Conservation (phyloP, 495 filamentous ascomycete genomes). For the Penicillium cinerascens region DNA sequence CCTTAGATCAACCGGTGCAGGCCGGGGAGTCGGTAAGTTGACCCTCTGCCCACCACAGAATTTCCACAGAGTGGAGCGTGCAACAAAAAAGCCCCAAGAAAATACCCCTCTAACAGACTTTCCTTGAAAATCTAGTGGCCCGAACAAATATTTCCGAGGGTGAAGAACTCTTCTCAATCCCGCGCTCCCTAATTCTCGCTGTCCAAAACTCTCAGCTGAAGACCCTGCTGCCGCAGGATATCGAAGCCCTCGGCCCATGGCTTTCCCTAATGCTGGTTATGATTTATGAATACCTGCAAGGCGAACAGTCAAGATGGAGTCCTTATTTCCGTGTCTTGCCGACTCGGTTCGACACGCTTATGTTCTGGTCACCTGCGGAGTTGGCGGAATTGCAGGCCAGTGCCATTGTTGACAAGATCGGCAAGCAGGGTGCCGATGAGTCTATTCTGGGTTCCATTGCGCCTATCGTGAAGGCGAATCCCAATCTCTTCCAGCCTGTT, state of each 20-base stretch:
- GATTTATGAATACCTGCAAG: slow-evolving; percentile 69
- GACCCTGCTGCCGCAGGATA: slow-evolving; percentile 39
- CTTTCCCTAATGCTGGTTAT: slow-evolving; percentile 71
- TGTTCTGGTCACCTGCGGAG: slow-evolving; percentile 81
- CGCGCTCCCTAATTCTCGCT: slow-evolving; percentile 52
- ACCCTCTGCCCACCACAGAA: slow-evolving; percentile 19
- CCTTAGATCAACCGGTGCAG: slow-evolving; percentile 47
- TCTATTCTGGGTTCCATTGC: slow-evolving; percentile 61
- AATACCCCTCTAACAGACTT: slow-evolving; percentile 20
- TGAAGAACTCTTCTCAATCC: slow-evolving; percentile 64
- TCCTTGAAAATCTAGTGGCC: slow-evolving; percentile 46
- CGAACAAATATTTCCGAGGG: slow-evolving; percentile 53
- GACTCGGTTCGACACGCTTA: slow-evolving; percentile 74
- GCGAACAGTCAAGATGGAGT: slow-evolving; percentile 64
- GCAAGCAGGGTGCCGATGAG: slow-evolving; percentile 65
- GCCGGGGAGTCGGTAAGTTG: slow-evolving; percentile 59
- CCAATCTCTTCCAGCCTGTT: slow-evolving; percentile 44
- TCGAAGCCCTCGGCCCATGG: slow-evolving; percentile 51
- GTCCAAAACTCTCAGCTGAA: slow-evolving; percentile 49
- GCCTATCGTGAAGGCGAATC: slow-evolving; percentile 52
- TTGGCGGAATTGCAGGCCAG: slow-evolving; percentile 72
- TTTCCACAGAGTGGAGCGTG: neutral
- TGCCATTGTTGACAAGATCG: slow-evolving; percentile 73
- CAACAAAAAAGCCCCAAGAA: slow-evolving; percentile 14
- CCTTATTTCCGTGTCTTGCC: slow-evolving; percentile 83